Evolutionary conservation across 2,329 filamentous ascomycete genomes (phyloP).

Genomic region (Colletotrichum kahawae): DNA sequence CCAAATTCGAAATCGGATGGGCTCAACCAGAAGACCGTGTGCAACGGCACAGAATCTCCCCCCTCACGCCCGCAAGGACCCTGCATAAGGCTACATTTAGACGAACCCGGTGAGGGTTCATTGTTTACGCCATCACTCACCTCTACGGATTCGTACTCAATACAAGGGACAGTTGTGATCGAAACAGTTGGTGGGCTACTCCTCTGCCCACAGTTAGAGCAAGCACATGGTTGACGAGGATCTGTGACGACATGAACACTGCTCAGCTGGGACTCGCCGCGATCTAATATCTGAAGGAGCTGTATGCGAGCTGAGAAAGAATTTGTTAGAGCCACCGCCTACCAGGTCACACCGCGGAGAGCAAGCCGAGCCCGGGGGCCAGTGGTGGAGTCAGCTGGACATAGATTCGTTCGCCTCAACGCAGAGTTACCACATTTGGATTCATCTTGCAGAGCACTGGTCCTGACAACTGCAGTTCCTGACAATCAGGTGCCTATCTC

Average conservation of each 20-base stretch:
- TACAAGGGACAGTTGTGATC: not conserved
- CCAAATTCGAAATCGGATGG: not conserved
- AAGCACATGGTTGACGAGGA: not conserved
- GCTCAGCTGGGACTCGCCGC: not conserved
- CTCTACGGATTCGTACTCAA: not conserved
- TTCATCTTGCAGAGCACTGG: not conserved
- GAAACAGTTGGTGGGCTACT: not conserved
- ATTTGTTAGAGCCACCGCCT: conserved; percentile 13
- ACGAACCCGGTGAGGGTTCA: not conserved
- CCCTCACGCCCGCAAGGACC: not conserved
- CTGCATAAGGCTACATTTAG: conserved; percentile 16
- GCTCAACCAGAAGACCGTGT: not conserved
- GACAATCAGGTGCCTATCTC: not conserved
- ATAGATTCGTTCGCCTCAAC: not conserved
- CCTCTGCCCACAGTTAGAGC: not conserved
- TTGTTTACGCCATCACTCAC: not conserved
- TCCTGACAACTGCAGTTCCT: not conserved
- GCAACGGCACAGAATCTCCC: not conserved
- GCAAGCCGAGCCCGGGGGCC: not conserved
- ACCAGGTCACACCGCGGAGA: not conserved
- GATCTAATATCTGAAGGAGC: not conserved
- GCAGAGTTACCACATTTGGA: not conserved
- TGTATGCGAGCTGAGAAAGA: not conserved
- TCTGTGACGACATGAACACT: not conserved
- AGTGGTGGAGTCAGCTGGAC: not conserved